These are phyloP conservation scores for Manihot esculenta DNA, from an alignment of 441 rosid genomes.

Conservation along the genomic window DNA sequence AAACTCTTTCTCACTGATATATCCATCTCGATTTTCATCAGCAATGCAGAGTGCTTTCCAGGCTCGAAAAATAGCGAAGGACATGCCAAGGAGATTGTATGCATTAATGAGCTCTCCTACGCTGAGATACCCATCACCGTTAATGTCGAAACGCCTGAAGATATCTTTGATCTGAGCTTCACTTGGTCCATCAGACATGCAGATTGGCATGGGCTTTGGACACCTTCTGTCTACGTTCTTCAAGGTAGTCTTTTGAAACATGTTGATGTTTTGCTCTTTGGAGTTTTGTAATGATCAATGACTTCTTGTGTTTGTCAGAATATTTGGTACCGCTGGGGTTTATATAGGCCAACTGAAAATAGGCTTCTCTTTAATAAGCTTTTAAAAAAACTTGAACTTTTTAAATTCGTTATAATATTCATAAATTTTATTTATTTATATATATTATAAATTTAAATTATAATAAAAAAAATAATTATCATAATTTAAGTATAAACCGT, in stretches of 20 bases:
- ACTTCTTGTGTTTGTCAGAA: neutral
- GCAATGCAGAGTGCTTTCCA: constrained; percentile 10
- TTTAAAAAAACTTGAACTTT: too few relatives aligned
- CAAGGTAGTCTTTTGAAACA: neutral
- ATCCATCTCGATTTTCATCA: constrained; percentile 27
- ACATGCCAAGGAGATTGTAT: constrained; percentile 15
- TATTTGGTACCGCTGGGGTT: too few relatives aligned
- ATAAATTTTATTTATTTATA: too few relatives aligned
- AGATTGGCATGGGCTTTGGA: neutral
- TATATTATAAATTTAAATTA: too few relatives aligned
- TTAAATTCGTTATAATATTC: too few relatives aligned
- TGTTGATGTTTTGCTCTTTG: neutral
- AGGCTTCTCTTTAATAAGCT: too few relatives aligned
- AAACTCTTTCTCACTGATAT: constrained; percentile 18
- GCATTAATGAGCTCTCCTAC: constrained; percentile 18
- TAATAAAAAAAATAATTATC: too few relatives aligned
- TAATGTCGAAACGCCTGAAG: constrained; percentile 11
- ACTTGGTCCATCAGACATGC: neutral
- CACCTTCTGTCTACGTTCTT: constrained; percentile 6
- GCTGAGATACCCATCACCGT: constrained; percentile 16
- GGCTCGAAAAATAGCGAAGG: constrained; percentile 12
- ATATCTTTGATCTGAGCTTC: constrained; percentile 2
- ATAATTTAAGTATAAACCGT: too few relatives aligned
- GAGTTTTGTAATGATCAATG: neutral
- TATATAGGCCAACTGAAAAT: too few relatives aligned